phyloP scores from a whole-genome alignment of 495 filamentous ascomycete genomes.

The Copromyces sp. region DNA sequence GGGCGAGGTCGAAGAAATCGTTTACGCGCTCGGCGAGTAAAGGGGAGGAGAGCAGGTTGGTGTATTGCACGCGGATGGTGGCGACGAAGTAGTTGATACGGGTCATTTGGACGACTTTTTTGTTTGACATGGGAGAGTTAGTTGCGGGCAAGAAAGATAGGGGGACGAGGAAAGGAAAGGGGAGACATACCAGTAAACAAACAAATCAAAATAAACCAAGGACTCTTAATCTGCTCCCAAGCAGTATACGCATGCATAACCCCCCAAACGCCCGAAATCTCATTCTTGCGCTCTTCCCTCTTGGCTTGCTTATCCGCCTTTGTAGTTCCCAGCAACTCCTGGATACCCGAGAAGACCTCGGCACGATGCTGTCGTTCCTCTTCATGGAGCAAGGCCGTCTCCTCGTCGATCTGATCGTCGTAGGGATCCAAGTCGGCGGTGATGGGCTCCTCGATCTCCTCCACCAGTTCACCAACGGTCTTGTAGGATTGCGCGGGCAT shows the following conservation, averaged over 20 bases:
- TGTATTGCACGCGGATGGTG: slow-evolving; percentile 78
- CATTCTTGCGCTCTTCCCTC: slow-evolving; percentile 48
- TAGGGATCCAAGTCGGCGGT: slow-evolving; percentile 19
- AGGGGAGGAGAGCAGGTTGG: slow-evolving; percentile 55
- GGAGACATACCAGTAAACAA: slow-evolving; percentile 52
- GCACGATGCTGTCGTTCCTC: slow-evolving; percentile 56
- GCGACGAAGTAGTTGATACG: slow-evolving; percentile 98
- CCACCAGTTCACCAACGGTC: slow-evolving; percentile 73
- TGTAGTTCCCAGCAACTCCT: slow-evolving; percentile 56
- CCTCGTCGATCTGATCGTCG: slow-evolving; percentile 56
- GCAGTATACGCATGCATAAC: slow-evolving; percentile 71
- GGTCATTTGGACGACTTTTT: slow-evolving; percentile 68
- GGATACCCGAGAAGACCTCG: slow-evolving; percentile 60
- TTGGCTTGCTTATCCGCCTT: slow-evolving; percentile 44
- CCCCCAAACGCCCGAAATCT: slow-evolving; percentile 72
- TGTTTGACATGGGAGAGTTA: neutral
- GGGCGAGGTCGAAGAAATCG: slow-evolving; percentile 75
- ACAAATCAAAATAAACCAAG: slow-evolving; percentile 83
- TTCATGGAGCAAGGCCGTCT: slow-evolving; percentile 49
- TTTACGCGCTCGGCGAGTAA: slow-evolving; percentile 56
- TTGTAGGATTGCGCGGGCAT: slow-evolving; percentile 81
- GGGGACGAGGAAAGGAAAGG: neutral
- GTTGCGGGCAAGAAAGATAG: neutral
- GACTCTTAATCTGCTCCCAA: slow-evolving; percentile 60
- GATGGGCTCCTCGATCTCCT: slow-evolving; percentile 48